phyloP scores from a whole-genome alignment of 2,329 filamentous ascomycete species.

The Coniochaeta hoffmannii region DNA sequence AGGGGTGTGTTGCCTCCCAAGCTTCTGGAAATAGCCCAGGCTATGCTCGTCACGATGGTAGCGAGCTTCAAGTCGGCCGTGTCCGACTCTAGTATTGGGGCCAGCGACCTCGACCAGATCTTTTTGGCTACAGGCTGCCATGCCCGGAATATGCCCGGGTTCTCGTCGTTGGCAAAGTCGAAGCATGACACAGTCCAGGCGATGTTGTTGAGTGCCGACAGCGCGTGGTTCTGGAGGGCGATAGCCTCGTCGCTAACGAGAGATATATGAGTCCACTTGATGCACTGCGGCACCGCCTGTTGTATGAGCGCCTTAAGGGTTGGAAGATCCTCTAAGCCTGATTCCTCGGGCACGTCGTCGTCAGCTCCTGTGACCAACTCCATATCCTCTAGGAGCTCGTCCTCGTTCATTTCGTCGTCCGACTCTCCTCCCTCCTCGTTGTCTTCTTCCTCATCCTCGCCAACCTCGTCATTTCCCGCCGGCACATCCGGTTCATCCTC shows the following conservation, averaged over 20 bases:
- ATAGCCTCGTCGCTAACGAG: slow-evolving; percentile 32
- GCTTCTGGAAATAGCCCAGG: slow-evolving; percentile 56
- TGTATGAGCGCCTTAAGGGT: slow-evolving; percentile 42
- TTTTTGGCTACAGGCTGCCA: slow-evolving; percentile 47
- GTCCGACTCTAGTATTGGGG: slow-evolving; percentile 50
- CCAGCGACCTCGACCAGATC: slow-evolving; percentile 52
- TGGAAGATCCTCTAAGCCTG: slow-evolving; percentile 42
- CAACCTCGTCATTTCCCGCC: slow-evolving; percentile 24
- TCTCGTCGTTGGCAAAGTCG: slow-evolving; percentile 48
- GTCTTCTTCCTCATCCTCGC: slow-evolving; percentile 27
- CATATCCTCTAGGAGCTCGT: slow-evolving; percentile 59
- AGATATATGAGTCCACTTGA: slow-evolving; percentile 36
- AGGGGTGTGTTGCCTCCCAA: slow-evolving; percentile 42
- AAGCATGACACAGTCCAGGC: slow-evolving; percentile 58
- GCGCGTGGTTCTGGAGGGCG: slow-evolving; percentile 42
- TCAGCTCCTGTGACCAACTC: slow-evolving; percentile 50
- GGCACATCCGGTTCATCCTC: slow-evolving; percentile 25
- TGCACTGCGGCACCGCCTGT: slow-evolving; percentile 38
- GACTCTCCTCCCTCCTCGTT: slow-evolving; percentile 29
- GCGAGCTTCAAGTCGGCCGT: slow-evolving; percentile 55
- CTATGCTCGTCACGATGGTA: slow-evolving; percentile 55
- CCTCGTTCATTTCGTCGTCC: slow-evolving; percentile 24
- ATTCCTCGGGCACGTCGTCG: slow-evolving; percentile 32
- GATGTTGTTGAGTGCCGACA: slow-evolving; percentile 59
- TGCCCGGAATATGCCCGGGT: slow-evolving; percentile 40